Base-by-base conservation (phyloP, 345 rosid species). In the Jatropha curcas region DNA sequence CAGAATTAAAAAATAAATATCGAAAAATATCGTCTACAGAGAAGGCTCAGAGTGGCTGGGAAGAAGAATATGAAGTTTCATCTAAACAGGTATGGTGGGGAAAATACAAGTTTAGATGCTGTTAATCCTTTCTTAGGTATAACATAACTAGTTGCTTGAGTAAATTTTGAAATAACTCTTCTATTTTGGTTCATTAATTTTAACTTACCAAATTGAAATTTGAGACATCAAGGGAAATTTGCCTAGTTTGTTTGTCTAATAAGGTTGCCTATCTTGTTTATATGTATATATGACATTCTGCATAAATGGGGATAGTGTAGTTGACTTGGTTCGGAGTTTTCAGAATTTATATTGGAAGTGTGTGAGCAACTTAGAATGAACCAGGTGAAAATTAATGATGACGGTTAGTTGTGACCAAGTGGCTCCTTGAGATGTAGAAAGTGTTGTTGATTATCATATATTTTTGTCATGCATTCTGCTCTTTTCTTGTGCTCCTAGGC, bases 21-120 rank as follows among this genome's bases (percentile, higher is more conserved):
- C 80, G 96, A 78, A 92, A 84, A 78, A 70, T 90, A 45, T 77
- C 89, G 37, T 89, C 90, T 25, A 65, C 91, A 51, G 97, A 90
- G 81, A 92, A 90, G 83, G 92, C 99, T 68, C 79, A 67, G 56
- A 76, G 43, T 63, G 95, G 98, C 68, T 95, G 99, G 99, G 96
- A 95, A 84, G 99, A 92, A 60, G 99, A 95, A 77, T 92, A 87
- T 78, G 94, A 89, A 80, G 76, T 90, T 81, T 92, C 99, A 50
- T 95, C 98, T 63, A 92, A 89, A 81, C 98, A 92, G 98, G 98
- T 94, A 65, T 19, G 25, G 37, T 28, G 14, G 35, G 46, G 6
- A 41, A 31, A 27, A 41, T 25, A 65, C n/a, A 31, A 6, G 5
- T 22, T 43, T 13, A 60, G 8, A 30, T 46, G 46, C 27, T 20